Conservation (phyloP, 2,329 filamentous ascomycete species). For the Ceratocystis cacaofunesta region DNA sequence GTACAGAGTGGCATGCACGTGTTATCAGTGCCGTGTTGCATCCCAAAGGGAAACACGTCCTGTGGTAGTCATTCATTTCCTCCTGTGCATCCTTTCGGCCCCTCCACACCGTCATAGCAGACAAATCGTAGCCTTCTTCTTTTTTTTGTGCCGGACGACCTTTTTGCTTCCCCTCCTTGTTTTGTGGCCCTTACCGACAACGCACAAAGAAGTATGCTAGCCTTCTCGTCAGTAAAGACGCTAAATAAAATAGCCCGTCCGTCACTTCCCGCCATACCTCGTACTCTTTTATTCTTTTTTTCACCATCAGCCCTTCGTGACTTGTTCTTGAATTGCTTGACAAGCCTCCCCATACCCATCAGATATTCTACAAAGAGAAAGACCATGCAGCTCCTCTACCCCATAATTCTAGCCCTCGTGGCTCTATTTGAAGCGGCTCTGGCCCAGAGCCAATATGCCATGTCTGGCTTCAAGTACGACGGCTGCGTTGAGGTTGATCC, state of each 20-base stretch:
- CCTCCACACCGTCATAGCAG: background rate
- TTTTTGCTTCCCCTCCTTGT: background rate
- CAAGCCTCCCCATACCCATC: background rate
- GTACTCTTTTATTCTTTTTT: background rate
- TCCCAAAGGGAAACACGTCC: background rate
- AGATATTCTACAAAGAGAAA: background rate
- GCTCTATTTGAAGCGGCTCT: slow-evolving; percentile 3
- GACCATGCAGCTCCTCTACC: slow-evolving; percentile 8
- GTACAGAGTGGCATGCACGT: background rate
- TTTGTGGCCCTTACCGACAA: background rate
- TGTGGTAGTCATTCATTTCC: background rate
- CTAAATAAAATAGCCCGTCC: background rate
- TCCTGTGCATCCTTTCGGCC: background rate
- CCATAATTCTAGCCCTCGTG: background rate
- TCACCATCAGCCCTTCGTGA: background rate
- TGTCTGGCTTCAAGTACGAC: slow-evolving; percentile 14
- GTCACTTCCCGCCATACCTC: background rate
- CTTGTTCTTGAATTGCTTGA: background rate
- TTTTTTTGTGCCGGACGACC: background rate
- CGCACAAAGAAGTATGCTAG: background rate
- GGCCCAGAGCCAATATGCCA: slow-evolving; percentile 15
- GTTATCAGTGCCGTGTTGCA: background rate
- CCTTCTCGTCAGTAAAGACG: background rate
- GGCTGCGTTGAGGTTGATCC: slow-evolving; percentile 15
- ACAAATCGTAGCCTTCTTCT: background rate